Evolutionary conservation across 306 rosid species (phyloP).

Genomic region (Cucurbita argyrosperma): DNA sequence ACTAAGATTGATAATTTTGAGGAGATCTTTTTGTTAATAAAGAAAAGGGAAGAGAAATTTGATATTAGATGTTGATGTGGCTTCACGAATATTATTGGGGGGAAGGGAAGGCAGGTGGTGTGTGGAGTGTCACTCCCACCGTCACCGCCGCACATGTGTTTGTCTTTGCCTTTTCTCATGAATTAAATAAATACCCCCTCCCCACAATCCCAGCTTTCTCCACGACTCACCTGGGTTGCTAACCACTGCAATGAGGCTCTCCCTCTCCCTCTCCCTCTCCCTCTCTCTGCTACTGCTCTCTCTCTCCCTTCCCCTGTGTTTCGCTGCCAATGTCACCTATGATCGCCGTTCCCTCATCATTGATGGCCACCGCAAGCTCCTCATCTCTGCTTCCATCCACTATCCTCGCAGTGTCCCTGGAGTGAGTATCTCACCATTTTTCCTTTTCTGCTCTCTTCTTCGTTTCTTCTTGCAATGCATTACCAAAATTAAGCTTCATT

Average conservation of each 20-base stretch:
- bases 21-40: not conserved
- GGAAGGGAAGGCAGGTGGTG: not conserved
- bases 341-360: slow-evolving; percentile 72
- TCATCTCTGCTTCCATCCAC: slow-evolving; percentile 84
- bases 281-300: not conserved
- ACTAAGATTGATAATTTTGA: no score
- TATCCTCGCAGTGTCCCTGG: slow-evolving; percentile 91
- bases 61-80: not conserved
- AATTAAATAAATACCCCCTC: not conserved
- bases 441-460: not conserved
- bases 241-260: not conserved
- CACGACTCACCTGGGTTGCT: not conserved
- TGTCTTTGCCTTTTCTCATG: not conserved
- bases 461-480: not conserved
- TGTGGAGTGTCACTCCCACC: not conserved
- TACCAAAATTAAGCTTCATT: not conserved
- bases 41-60: not conserved
- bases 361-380: slow-evolving; percentile 62
- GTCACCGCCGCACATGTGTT: not conserved
- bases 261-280: not conserved
- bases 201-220: not conserved
- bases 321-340: slow-evolving; percentile 44
- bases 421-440: slow-evolving; percentile 17
- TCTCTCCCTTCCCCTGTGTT: not conserved
- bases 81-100: not conserved